Evolutionary conservation across 106 monocot genomes (phyloP), one percentile per base, ranked within the genome.

Genomic region (Amphibolis antarctica): DNA sequence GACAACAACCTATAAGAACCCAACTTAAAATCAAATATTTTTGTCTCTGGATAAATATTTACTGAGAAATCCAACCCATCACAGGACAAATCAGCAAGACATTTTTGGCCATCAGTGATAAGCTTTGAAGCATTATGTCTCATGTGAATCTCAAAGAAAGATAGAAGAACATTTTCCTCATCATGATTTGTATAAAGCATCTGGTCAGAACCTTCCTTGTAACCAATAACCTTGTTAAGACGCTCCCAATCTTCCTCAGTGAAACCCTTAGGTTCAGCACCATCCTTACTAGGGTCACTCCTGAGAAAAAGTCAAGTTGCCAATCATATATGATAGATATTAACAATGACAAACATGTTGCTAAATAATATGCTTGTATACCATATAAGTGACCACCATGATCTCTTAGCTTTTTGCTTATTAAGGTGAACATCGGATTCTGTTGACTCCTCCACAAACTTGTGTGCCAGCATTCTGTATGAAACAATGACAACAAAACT

Each of bases 321-420:
- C 10, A 12, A 67, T 43, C 14, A 9, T n/a, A 11, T 14, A 56
- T 25, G 12, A 56, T 13, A 56, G 28, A 56, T 14, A 0, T 14
- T 25, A 28, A 46, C 29, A 22, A 66, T 68, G 56, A 6, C 25
- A 31, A 68, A 7, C 28, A 60, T 44, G 14, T 56, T 25, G 17
- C 28, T 12, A 26, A 56, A 27, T 27, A 11, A 56, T 27, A 25
- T 27, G 12, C 13, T 14, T 56, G 67, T 30, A 25, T 74, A 86
- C 90, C 88, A 75, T 78, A 90, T 87, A 78, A 89, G 84, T 58
- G 90, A 71, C 90, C 86, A 98, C 96, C 96, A 98, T 7, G 86
- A 80, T 49, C 44, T 72, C 67, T 76, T 73, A 52, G 63, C 14
- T 46, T 84, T 84, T 68, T 82, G 73, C 63, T 83, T 82, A 44